Evolutionary conservation across 2,329 filamentous ascomycete species (phyloP).

Genomic region (Pestalotiopsis sp.): DNA sequence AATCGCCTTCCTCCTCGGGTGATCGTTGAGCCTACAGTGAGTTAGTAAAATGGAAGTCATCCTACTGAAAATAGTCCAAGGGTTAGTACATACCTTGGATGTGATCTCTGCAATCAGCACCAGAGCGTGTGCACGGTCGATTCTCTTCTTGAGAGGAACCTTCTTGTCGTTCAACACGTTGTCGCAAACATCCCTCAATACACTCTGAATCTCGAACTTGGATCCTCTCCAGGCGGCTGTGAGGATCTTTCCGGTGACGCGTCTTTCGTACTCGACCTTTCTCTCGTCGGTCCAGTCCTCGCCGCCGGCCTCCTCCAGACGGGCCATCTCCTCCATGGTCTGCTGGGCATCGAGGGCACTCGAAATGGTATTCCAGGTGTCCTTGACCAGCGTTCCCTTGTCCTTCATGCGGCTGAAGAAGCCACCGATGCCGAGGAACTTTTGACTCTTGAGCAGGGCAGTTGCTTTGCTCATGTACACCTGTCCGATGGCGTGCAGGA

Average conservation of each 20-base stretch:
- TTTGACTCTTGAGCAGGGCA: slow-evolving; percentile 89
- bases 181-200: slow-evolving; percentile 93
- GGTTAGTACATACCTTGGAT: slow-evolving; percentile 64
- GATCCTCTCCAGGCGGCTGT: slow-evolving; percentile 94
- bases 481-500: slow-evolving; percentile 89
- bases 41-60: slow-evolving; percentile 1
- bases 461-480: slow-evolving; percentile 90
- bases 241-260: slow-evolving; percentile 96
- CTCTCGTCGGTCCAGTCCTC: slow-evolving; percentile 99
- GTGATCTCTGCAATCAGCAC: slow-evolving; percentile 89
- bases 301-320: slow-evolving; percentile 89
- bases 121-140: slow-evolving; percentile 89
- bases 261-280: slow-evolving; percentile 91
- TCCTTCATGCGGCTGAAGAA: slow-evolving; percentile 95
- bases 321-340: slow-evolving; percentile 99
- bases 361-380: slow-evolving; percentile 97
- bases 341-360: slow-evolving; percentile 96
- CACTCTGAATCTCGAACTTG: slow-evolving; percentile 97
- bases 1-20: slow-evolving; percentile 96
- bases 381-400: slow-evolving; percentile 95
- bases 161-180: slow-evolving; percentile 78
- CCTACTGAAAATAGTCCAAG: not conserved
- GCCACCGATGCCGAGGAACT: slow-evolving; percentile 92
- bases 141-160: slow-evolving; percentile 78
- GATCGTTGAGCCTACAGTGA: slow-evolving; percentile 74